Evolutionary conservation across 2,329 filamentous ascomycete species (phyloP), one percentile per base, ranked within the genome.

Genomic region (Stagonosporopsis rhizophila): DNA sequence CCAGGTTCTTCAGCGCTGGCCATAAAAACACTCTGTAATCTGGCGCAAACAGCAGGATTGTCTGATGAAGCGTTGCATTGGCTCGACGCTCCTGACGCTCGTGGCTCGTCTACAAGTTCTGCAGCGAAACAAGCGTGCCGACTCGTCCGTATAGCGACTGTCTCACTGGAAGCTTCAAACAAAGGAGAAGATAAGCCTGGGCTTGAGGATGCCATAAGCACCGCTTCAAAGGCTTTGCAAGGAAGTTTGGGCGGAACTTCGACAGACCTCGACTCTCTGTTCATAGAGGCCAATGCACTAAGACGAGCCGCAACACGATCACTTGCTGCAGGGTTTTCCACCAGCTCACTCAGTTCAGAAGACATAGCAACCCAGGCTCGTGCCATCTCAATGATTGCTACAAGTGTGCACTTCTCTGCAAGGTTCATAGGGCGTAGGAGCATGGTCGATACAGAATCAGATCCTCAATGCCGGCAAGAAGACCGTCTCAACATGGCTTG

Each of bases 21-120:
- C 4, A 59, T 47, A 17, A 69, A 68, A 39, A 61, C 48, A 6
- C 62, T 28, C 54, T 78, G 9, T 68, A 67, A 35, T 65, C 61
- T 78, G 6, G 75, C 75, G 19, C 74, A 77, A 32, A 59, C 67
- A 45, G 75, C 74, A 14, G 67, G 61, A 15, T 50, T 72, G 17
- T 58, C 66, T 17, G 68, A 75, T 17, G 70, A 75, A 47, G 75
- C 75, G 19, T 57, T 76, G 45, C 64, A 59, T 25, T 76, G 73
- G 71, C 51, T 74, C 19, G 67, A 64, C 17, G 42, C 59, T 9
- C 53, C 65, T 15, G 56, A 44, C 4, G 50, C 64, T 11, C 46
- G 60, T 34, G 37, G 52, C 20, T n/a, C 41, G n/a, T 57, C 64
- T 1, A 59, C 54, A 11, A 45, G 45, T 8, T 67, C 70, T 17